Percentiles rank a stretch among this genome's conserved stretches.
phyloP scores from a whole-genome alignment of 805 yeast species.

The Lipomyces mesembrius region DNA sequence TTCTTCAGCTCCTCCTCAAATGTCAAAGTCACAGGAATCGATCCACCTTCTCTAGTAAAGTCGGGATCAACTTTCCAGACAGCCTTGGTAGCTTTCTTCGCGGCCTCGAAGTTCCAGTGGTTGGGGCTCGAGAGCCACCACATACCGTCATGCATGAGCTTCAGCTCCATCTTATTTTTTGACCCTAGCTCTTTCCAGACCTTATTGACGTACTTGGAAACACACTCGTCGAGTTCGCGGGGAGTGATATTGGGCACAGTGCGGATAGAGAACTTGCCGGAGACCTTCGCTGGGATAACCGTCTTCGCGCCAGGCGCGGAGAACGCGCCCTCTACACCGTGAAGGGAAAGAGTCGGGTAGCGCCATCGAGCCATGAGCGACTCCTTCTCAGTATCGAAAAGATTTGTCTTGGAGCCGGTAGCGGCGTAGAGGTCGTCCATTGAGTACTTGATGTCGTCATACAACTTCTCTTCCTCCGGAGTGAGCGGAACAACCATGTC shows the following conservation, averaged over 20 bases:
- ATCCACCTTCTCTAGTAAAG: slow-evolving; percentile 98
- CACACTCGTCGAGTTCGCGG: slow-evolving; percentile 74
- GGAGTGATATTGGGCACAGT: slow-evolving; percentile 95
- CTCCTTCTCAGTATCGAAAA: slow-evolving; percentile 75
- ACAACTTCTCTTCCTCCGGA: slow-evolving; percentile 68
- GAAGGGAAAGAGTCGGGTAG: slow-evolving; percentile 92
- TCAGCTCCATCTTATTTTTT: slow-evolving; percentile 73
- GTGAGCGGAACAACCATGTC: slow-evolving; percentile 97
- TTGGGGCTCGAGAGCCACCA: slow-evolving; percentile 96
- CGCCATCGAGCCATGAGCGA: slow-evolving; percentile 99
- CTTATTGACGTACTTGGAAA: slow-evolving; percentile 68
- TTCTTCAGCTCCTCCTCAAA: slow-evolving; percentile 88
- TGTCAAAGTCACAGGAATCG: slow-evolving; percentile 94
- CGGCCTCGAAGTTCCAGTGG: slow-evolving; percentile 92
- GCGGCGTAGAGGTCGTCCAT: slow-evolving; percentile 85
- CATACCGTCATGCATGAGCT: slow-evolving; percentile 89
- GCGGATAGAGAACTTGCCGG: slow-evolving; percentile 94
- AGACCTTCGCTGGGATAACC: slow-evolving; percentile 92
- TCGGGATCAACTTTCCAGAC: slow-evolving; percentile 97
- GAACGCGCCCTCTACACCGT: slow-evolving; percentile 98
- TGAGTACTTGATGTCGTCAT: slow-evolving; percentile 84
- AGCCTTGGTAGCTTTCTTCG: slow-evolving; percentile 87
- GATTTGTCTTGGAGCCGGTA: slow-evolving; percentile 82
- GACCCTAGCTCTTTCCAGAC: slow-evolving; percentile 71
- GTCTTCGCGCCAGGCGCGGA: slow-evolving; percentile 96